phyloP scores from a whole-genome alignment of 2,329 filamentous ascomycete species.

The Davidsoniella virescens region DNA sequence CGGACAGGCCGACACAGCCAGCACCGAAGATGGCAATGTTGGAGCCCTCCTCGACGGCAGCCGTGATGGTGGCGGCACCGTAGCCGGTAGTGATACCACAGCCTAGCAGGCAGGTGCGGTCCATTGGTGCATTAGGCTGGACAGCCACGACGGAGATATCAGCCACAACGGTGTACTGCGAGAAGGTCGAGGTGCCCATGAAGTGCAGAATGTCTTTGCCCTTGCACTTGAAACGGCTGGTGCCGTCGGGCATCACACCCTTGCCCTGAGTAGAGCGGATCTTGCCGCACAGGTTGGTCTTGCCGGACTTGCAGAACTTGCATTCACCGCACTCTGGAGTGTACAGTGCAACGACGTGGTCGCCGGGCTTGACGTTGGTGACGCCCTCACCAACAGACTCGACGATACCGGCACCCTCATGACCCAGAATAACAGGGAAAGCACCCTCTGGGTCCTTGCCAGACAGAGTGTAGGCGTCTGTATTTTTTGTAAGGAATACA shows the following conservation, averaged over 20 bases:
- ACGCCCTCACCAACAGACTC: constrained; percentile 92
- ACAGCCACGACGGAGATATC: constrained; percentile 97
- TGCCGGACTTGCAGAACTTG: constrained; percentile 99
- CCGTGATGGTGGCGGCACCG: constrained; percentile 85
- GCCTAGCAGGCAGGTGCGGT: constrained; percentile 86
- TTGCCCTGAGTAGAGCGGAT: constrained; percentile 92
- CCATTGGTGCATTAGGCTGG: constrained; percentile 79
- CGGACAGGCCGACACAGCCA: constrained; percentile 86
- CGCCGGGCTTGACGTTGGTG: constrained; percentile 82
- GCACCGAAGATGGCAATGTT: constrained; percentile 89
- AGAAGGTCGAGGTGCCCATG: constrained; percentile 98
- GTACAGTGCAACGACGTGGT: constrained; percentile 82
- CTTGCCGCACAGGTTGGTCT: constrained; percentile 98
- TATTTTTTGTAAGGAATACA: not conserved
- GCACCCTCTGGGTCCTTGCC: constrained; percentile 95
- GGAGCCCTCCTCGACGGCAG: constrained; percentile 76
- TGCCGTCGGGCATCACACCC: constrained; percentile 95
- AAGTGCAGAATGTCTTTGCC: constrained; percentile 94
- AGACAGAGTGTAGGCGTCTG: constrained; percentile 84
- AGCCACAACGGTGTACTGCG: constrained; percentile 94
- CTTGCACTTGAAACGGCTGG: constrained; percentile 83
- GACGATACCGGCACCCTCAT: constrained; percentile 82
- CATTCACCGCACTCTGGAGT: constrained; percentile 94
- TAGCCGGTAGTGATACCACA: constrained; percentile 98
- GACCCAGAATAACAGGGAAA: constrained; percentile 76